Evolutionary conservation across 2,329 filamentous ascomycete species (phyloP).

Genomic region (Xylariaceae sp.): DNA sequence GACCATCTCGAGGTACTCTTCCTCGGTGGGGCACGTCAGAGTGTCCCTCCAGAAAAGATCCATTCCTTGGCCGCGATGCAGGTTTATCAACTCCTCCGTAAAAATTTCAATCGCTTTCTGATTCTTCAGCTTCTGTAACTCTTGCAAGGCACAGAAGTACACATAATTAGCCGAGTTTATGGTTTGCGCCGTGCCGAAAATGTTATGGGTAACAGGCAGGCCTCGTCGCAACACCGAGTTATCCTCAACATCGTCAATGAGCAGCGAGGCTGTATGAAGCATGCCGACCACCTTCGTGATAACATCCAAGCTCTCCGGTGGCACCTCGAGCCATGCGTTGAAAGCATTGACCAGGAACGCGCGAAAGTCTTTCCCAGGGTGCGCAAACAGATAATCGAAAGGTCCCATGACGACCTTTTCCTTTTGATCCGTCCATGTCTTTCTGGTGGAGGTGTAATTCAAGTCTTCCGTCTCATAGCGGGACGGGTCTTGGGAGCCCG

Average conservation of each 20-base stretch:
- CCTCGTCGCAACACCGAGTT: conserved; percentile 75
- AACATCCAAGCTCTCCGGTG: conserved; percentile 66
- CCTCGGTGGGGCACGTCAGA: conserved; percentile 79
- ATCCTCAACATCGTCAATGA: conserved; percentile 89
- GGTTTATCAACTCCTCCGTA: conserved; percentile 79
- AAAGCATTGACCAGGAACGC: conserved; percentile 79
- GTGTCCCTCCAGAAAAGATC: conserved; percentile 89
- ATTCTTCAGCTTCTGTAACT: conserved; percentile 72
- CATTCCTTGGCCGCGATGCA: conserved; percentile 88
- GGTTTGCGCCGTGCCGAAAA: conserved; percentile 84
- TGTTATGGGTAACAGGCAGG: conserved; percentile 78
- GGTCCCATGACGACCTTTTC: conserved; percentile 77
- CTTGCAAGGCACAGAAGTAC: conserved; percentile 78
- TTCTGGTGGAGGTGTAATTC: conserved; percentile 51
- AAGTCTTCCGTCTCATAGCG: conserved; percentile 60
- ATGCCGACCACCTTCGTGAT: conserved; percentile 82
- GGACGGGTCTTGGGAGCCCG: conserved; percentile 50
- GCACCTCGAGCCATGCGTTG: conserved; percentile 79
- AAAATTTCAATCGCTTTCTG: conserved; percentile 70
- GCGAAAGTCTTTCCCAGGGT: conserved; percentile 85
- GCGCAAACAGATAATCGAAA: conserved; percentile 77
- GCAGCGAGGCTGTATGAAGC: conserved; percentile 81
- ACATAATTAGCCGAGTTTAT: conserved; percentile 92
- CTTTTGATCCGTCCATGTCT: conserved; percentile 72
- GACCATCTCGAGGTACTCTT: conserved; percentile 94